Base-by-base conservation (phyloP, 1,139 yeast genomes). In the Suhomyces atakaporum region DNA sequence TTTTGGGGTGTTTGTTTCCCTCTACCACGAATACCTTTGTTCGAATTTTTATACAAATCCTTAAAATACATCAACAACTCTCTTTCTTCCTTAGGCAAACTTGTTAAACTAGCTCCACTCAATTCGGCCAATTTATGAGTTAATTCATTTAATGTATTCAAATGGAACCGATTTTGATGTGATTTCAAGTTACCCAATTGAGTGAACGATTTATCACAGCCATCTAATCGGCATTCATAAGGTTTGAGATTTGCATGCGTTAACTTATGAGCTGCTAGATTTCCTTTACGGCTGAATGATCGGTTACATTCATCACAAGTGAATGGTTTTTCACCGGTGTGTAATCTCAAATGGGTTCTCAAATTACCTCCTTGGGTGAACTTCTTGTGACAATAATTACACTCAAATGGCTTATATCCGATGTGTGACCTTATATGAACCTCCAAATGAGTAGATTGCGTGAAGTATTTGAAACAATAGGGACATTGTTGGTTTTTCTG, bases 321-420 rank as follows among this genome's bases (percentile, higher is more conserved):
- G 51, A 84, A 87, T 4, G 96, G 96, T 56, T 84, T 84, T 51
- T 87, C 96, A 19, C 97, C 97, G 1, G 96, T 89, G 54, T 90
- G 97, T 16, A 89, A 69, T 44, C 97, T 70, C 49, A 83, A 69
- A 64, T 90, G 97, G 1, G 96, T 88, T 45, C 95, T 74, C 53
- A 90, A 67, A 59, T 90, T 92, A 11, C 97, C 96, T 45, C 95
- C 95, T 58, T 90, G 97, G 1, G 95, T 85, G 53, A 90, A 90
- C 40, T 84, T 67, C 60, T 88, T 88, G 39, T 79, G 84, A 60
- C 94, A 90, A 54, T 71, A 85, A 6, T 72, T 69, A 58, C 97
- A 90, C 55, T 77, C 82, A 60, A 81, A 88, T 8, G 94, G 94
- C 52, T 84, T 84, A 42, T 75, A 74, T 1, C 92, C 92, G 51